Conservation (phyloP, 768 basidiomycete species). For the Mycena galericulata region DNA sequence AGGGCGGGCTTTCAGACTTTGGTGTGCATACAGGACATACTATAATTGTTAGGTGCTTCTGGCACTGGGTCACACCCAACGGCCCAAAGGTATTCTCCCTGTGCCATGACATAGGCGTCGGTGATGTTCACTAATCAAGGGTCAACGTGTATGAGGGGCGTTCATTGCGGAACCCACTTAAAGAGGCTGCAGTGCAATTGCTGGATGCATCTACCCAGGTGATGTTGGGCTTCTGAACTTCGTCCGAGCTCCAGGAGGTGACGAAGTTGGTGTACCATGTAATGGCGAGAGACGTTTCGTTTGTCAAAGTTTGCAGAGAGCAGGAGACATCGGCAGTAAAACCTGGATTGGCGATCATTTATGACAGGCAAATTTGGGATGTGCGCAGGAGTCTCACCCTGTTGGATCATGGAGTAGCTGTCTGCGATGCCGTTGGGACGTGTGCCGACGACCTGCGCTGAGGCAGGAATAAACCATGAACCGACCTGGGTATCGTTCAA, state of each 20-base stretch:
- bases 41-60: constrained; percentile 15
- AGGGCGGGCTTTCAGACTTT: background rate
- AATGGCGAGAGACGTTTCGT: background rate
- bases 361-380: background rate
- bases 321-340: constrained; percentile 21
- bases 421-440: background rate
- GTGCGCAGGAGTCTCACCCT: background rate
- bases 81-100: constrained; percentile 14
- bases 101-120: background rate
- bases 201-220: background rate
- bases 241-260: background rate
- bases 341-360: background rate
- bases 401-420: constrained; percentile 11
- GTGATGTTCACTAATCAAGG: constrained; percentile 19
- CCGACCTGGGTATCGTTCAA: background rate
- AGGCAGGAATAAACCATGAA: constrained; percentile 16
- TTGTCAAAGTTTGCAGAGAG: background rate
- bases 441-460: background rate
- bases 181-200: background rate
- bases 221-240: background rate
- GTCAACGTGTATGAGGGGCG: background rate
- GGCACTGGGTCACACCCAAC: constrained; percentile 16
- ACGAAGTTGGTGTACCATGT: background rate
- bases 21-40: background rate
- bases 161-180: background rate